Evolutionary conservation across 176 grass and related monocot species (phyloP), one percentile per base, ranked within the genome.

Genomic region (Raddia guianensis): DNA sequence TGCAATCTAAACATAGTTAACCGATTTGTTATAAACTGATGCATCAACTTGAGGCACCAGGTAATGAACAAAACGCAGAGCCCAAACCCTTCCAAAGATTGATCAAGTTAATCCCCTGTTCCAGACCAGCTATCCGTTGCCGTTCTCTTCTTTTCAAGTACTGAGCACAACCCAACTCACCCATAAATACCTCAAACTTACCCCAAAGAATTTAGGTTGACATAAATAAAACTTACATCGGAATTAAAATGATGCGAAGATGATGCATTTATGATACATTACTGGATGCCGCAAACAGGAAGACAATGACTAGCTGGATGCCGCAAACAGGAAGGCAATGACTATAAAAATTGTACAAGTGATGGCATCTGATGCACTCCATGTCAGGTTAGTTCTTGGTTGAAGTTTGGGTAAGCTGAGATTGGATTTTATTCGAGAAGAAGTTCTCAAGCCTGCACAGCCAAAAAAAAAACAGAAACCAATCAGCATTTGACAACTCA

Each of bases 371-470:
- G 33, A 20, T 56, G 20, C 12, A 18, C 40, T 10, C 0, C 1
- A 10, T 3, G 5, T 50, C 65, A 66, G 2, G 9, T 70, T 90
- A 98, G 80, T 76, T 91, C 92, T 98, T 98, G 49, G 71, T 91
- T 35, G 92, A 80, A 56, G 73, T 80, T 81, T 95, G 96, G 15
- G 83, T 13, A 72, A 96, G 74, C 48, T 89, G 80, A 44, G 82
- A 78, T 53, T 89, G 72, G 19, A 93, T 90, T 78, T 93, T 99
- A 73, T 78, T 76, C 12, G 84, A 77, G 83, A 99, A 96, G 74
- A 88, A 94, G 71, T 82, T 93, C 66, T 99, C 90, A 9, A 99
- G 85, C 82, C 97, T 99, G 86, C 65, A 72, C 6, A 2, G 42
- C 55, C n/a, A 72, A 72, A 66, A 82, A 66, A 82, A 27, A 49